Evolutionary conservation across 176 grass and related monocot species (phyloP), one percentile per base, ranked within the genome.

Genomic region (Leersia perrieri): DNA sequence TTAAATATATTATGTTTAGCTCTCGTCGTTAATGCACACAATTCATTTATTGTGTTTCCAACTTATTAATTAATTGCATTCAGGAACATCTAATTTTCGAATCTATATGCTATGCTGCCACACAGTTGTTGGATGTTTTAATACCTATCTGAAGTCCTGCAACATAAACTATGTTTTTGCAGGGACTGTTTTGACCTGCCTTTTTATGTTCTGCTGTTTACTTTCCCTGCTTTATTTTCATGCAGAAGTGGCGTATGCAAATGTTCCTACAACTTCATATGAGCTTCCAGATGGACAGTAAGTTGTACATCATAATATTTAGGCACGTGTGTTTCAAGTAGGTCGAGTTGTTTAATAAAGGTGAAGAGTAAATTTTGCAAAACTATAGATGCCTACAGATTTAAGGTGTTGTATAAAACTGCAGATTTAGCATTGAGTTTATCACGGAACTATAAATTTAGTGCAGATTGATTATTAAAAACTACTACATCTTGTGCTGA

Each of bases 221-320:
- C 58, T 77, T 73, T 68, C 45, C 29, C 10, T 77, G 28, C 73
- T 83, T 90, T 90, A 67, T 73, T 72, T 84, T 78, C 30, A 49
- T 86, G 85, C 97, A 99, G 97, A 99, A 87, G 83, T 74, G 80
- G 85, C 93, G 78, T 99, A 99, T 99, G 93, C 97, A 73, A 99
- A 99, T 88, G 93, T 99, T 82, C 97, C 97, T 60, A 96, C 94
- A 36, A 95, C 96, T 91, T 84, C 97, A 47, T 99, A 99, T 35
- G 97, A 99, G 89, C 97, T 99, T 90, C 97, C 97, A 49, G 97
- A 99, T 78, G 97, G 97, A 67, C 97, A 93, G 97, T 99, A 96
- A 95, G 97, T 91, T 91, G 68, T 60, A 53, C 36, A 64, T 15
- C 60, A 15, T 39, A 60, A 71, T 45, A 75, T 67, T 65, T 76